phyloP scores from a whole-genome alignment of 345 rosid species.

The Theobroma cacao region DNA sequence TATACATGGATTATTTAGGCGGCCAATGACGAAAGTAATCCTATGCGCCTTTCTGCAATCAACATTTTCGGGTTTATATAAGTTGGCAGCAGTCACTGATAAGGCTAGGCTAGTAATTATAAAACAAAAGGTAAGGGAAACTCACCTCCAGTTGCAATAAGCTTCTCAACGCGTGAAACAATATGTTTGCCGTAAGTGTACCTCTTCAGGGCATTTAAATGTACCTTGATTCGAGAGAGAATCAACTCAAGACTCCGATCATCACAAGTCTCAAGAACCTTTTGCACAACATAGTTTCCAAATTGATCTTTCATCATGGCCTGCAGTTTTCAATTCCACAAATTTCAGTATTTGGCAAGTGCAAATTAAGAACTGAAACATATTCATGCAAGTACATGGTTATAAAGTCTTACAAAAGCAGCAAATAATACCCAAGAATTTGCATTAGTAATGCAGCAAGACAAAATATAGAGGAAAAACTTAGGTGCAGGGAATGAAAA shows the following conservation, averaged over 20 bases:
- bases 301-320: slow-evolving; percentile 99
- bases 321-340: slow-evolving; percentile 41
- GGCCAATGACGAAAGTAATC: slow-evolving; percentile 50
- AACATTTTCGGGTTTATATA: background rate
- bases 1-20: slow-evolving; percentile 12
- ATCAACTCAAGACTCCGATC: slow-evolving; percentile 75
- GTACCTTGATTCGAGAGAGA: slow-evolving; percentile 88
- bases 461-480: background rate
- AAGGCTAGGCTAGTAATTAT: too few relatives aligned
- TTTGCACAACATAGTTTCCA: slow-evolving; percentile 96
- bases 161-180: slow-evolving; percentile 95
- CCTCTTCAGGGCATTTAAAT: slow-evolving; percentile 81
- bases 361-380: background rate
- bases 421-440: background rate
- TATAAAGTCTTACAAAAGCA: background rate
- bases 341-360: background rate
- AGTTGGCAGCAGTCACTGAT: background rate
- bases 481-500: background rate
- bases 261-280: slow-evolving; percentile 92
- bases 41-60: slow-evolving; percentile 79
- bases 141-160: slow-evolving; percentile 87
- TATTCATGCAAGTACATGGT: background rate
- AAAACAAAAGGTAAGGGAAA: too few relatives aligned
- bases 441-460: background rate
- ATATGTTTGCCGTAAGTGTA: slow-evolving; percentile 96